Conservation (phyloP, 768 basidiomycete genomes). For the Tricholomella constricta region DNA sequence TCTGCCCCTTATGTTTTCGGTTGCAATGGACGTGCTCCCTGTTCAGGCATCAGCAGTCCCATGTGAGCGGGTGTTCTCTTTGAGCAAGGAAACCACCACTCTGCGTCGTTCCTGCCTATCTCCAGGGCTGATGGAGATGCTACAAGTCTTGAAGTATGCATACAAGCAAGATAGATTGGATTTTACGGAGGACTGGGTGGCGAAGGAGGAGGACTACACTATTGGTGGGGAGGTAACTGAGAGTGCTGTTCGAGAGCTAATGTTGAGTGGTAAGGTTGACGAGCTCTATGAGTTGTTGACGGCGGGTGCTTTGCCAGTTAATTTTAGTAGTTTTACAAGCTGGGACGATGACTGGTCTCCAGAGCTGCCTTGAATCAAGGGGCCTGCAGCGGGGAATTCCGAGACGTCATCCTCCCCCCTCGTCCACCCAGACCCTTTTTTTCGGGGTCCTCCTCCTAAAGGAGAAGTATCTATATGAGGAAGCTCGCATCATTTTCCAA, state of each 20-base stretch:
- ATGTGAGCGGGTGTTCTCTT: conserved; percentile 11
- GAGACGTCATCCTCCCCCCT: too few relatives aligned
- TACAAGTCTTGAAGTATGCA: neutral
- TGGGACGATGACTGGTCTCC: too few relatives aligned
- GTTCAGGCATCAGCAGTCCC: conserved; percentile 28
- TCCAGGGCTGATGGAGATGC: neutral
- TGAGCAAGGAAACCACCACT: conserved; percentile 20
- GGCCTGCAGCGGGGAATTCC: too few relatives aligned
- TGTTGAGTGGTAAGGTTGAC: too few relatives aligned
- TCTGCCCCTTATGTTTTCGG: conserved; percentile 14
- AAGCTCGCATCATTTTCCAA: too few relatives aligned
- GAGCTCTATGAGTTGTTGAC: too few relatives aligned
- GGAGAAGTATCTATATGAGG: too few relatives aligned
- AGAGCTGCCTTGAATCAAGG: too few relatives aligned
- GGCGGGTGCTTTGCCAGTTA: too few relatives aligned
- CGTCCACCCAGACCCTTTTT: too few relatives aligned
- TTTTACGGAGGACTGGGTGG: neutral
- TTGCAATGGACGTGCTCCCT: conserved; percentile 25
- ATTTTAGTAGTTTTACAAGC: too few relatives aligned
- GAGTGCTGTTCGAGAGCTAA: neutral
- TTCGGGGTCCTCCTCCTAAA: too few relatives aligned
- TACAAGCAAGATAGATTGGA: neutral
- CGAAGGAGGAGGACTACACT: neutral
- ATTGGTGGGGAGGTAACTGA: neutral
- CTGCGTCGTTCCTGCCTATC: conserved; percentile 11